phyloP scores from a whole-genome alignment of 495 filamentous ascomycete species.

The Penicillium chermesinum region DNA sequence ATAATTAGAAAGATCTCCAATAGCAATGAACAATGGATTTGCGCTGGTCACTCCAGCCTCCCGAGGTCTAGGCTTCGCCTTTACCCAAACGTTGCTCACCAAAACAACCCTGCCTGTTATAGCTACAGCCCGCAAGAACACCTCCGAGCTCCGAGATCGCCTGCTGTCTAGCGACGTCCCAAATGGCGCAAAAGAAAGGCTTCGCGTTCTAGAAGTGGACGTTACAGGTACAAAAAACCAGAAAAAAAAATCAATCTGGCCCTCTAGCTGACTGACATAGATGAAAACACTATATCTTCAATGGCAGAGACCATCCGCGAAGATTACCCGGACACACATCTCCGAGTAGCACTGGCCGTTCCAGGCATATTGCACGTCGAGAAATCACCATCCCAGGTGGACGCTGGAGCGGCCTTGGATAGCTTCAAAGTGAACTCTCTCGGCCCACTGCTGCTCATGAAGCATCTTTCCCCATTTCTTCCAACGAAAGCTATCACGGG shows the following conservation, averaged over 20 bases:
- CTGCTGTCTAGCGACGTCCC: conserved; percentile 46
- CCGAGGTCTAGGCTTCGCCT: conserved; percentile 67
- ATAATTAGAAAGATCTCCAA: too few relatives aligned
- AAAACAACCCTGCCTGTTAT: conserved; percentile 64
- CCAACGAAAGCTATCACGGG: neutral
- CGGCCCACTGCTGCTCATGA: conserved; percentile 68
- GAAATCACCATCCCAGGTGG: conserved; percentile 61
- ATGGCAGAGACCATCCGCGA: conserved; percentile 32
- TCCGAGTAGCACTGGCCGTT: conserved; percentile 65
- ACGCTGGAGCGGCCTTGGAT: conserved; percentile 49
- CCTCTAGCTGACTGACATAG: conserved; percentile 15
- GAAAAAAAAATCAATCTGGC: neutral
- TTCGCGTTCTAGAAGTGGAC: conserved; percentile 55
- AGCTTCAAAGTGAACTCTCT: conserved; percentile 67
- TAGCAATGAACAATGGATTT: too few relatives aligned
- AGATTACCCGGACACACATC: conserved; percentile 49
- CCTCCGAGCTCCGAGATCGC: conserved; percentile 42
- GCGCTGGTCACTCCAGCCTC: conserved; percentile 56
- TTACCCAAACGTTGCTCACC: conserved; percentile 61
- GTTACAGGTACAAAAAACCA: conserved; percentile 44
- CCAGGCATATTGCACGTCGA: conserved; percentile 74
- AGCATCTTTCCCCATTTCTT: conserved; percentile 53
- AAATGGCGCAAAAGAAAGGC: conserved; percentile 37
- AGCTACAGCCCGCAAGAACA: conserved; percentile 61
- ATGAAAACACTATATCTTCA: conserved; percentile 37